These are phyloP conservation scores for Leccinum longicurvipes DNA, from an alignment of 768 basidiomycete genomes.

Conservation along the genomic window DNA sequence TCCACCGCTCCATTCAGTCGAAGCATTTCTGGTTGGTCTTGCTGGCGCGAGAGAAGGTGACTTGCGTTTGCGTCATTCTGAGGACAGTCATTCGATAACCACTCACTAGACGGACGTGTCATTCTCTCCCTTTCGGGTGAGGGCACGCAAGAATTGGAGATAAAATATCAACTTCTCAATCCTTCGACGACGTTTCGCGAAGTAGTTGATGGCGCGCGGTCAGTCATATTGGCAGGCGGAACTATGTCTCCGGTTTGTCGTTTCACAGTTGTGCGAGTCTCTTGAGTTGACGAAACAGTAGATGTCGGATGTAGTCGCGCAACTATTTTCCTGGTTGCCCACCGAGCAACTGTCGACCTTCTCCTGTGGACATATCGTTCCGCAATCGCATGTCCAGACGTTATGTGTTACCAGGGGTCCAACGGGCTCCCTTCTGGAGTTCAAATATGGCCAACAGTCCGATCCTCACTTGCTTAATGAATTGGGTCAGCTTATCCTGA, in stretches of 20 bases:
- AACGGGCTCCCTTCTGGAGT: conserved; percentile 67
- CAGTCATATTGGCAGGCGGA: conserved; percentile 91
- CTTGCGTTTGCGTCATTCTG: not conserved
- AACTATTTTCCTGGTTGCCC: conserved; percentile 71
- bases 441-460: conserved; percentile 73
- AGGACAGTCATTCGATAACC: not conserved
- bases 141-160: conserved; percentile 44
- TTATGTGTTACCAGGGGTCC: conserved; percentile 76
- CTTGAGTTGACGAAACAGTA: conserved; percentile 29
- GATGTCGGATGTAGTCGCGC: conserved; percentile 84
- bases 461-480: conserved; percentile 70
- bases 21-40: conserved; percentile 76
- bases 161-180: conserved; percentile 92
- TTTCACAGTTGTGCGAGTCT: not conserved
- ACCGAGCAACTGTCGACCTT: conserved; percentile 67
- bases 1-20: conserved; percentile 76
- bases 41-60: conserved; percentile 73
- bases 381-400: conserved; percentile 70
- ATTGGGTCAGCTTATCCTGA: conserved; percentile 80
- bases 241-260: conserved; percentile 95
- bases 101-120: conserved; percentile 69
- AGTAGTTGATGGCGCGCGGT: conserved; percentile 75
- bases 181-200: conserved; percentile 83
- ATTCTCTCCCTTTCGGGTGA: conserved; percentile 49
- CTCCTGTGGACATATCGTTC: conserved; percentile 92